Conservation (phyloP, 495 filamentous ascomycete genomes). For the Terfezia claveryi region DNA sequence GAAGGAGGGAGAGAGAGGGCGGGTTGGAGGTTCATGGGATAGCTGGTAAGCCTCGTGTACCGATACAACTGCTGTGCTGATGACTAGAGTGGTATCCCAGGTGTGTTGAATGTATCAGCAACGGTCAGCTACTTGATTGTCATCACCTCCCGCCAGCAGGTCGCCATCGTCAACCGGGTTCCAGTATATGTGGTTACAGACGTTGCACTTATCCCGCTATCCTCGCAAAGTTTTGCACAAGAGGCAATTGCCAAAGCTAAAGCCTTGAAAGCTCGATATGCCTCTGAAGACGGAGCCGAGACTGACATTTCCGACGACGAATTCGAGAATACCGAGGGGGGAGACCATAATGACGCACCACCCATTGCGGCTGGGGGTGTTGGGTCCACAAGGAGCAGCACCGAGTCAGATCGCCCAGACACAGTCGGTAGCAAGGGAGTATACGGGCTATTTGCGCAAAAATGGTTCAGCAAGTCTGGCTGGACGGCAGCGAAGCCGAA, state of each 20-base stretch:
- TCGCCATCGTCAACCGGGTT: conserved; percentile 52
- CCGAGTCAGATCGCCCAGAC: conserved; percentile 29
- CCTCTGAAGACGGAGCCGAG: not conserved
- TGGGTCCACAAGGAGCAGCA: conserved; percentile 20
- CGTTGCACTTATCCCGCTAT: conserved; percentile 67
- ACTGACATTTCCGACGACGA: conserved; percentile 19
- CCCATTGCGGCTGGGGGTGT: conserved; percentile 5
- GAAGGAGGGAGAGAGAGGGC: conserved; percentile 19
- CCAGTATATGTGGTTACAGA: conserved; percentile 70
- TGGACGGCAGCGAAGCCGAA: conserved; percentile 29
- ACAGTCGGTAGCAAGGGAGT: conserved; percentile 54
- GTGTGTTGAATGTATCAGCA: conserved; percentile 48
- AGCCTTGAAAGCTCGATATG: conserved; percentile 22
- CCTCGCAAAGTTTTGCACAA: conserved; percentile 49
- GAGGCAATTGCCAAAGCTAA: conserved; percentile 44
- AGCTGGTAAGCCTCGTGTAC: conserved; percentile 37
- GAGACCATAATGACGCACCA: conserved; percentile 23
- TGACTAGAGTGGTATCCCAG: conserved; percentile 22
- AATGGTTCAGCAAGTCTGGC: conserved; percentile 69
- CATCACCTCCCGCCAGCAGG: conserved; percentile 63
- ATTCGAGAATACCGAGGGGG: conserved; percentile 14
- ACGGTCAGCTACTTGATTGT: conserved; percentile 57
- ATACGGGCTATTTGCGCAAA: conserved; percentile 70
- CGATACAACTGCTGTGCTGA: too few relatives aligned
- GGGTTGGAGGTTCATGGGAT: conserved; percentile 59